A percentile compares a stretch with the other conserved stretches of the same genome.
These are phyloP conservation scores for Xylaria sp. DNA, from an alignment of 2,329 filamentous ascomycete genomes.

Conservation along the genomic window DNA sequence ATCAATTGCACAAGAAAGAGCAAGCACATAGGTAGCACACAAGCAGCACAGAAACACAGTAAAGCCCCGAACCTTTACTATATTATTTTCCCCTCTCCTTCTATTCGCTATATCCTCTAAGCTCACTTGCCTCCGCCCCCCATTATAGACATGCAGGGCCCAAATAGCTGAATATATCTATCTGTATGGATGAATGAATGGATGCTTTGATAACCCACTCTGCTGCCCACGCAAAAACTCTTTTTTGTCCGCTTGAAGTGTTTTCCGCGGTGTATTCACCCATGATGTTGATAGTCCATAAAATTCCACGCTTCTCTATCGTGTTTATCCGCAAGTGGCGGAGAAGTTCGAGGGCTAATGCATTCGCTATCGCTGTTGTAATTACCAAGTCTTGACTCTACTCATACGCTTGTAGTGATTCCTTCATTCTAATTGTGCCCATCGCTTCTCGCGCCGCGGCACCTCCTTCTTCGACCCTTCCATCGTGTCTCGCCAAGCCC, in stretches of 20 bases:
- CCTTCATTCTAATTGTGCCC: slow-evolving; percentile 67
- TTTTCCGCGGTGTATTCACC: not conserved
- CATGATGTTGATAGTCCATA: not conserved
- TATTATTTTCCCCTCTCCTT: not conserved
- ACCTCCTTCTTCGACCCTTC: slow-evolving; percentile 63
- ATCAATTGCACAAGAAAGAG: too few relatives aligned
- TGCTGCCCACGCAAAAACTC: not conserved
- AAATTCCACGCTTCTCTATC: slow-evolving; percentile 8
- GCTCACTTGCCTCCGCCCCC: not conserved
- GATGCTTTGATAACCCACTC: not conserved
- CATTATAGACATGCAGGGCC: not conserved
- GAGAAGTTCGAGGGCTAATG: not conserved
- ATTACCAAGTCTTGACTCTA: not conserved
- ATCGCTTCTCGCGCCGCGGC: slow-evolving; percentile 80
- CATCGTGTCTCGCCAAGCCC: slow-evolving; percentile 84
- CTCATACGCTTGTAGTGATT: not conserved
- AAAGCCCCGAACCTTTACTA: not conserved
- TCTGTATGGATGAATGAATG: not conserved
- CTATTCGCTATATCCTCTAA: not conserved
- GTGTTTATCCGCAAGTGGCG: not conserved
- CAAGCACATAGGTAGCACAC: not conserved
- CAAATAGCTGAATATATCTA: too few relatives aligned
- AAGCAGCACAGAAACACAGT: not conserved
- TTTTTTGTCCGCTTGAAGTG: too few relatives aligned
- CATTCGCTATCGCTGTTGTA: not conserved